Percentiles rank a stretch among this genome's conserved stretches.
phyloP scores from a whole-genome alignment of 2,329 filamentous ascomycete species.

The Ophiostoma sp. region DNA sequence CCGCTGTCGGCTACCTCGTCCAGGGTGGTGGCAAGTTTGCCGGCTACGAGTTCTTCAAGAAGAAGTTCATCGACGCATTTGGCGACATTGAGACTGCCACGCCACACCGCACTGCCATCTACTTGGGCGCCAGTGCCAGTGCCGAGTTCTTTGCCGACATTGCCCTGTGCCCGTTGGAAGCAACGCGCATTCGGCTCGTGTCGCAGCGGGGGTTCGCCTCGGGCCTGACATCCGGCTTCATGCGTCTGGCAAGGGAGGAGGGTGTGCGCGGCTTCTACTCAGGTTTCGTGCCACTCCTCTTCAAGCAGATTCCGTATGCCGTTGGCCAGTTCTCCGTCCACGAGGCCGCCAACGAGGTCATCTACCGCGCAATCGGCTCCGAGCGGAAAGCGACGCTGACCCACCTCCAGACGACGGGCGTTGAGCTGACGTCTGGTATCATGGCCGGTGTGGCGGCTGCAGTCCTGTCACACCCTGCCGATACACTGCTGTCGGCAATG shows the following conservation, averaged over 20 bases:
- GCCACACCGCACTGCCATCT: conserved; percentile 51
- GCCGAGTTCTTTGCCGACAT: conserved; percentile 72
- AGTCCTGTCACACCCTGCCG: conserved; percentile 82
- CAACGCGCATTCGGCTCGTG: conserved; percentile 71
- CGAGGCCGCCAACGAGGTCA: conserved; percentile 75
- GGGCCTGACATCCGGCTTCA: conserved; percentile 66
- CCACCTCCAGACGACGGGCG: conserved; percentile 66
- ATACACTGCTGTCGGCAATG: conserved; percentile 54
- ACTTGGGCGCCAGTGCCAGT: conserved; percentile 64
- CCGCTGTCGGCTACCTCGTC: conserved; percentile 80
- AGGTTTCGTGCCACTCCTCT: conserved; percentile 79
- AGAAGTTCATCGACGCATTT: conserved; percentile 68
- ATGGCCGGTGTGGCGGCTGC: conserved; percentile 85
- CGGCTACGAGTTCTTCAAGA: conserved; percentile 93
- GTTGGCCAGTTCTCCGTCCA: conserved; percentile 93
- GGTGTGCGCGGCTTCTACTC: conserved; percentile 83
- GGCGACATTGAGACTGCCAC: conserved; percentile 47
- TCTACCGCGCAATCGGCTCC: conserved; percentile 64
- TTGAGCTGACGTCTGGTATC: conserved; percentile 82
- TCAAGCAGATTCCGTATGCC: conserved; percentile 89
- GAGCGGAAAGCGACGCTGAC: conserved; percentile 62
- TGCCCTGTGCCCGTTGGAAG: conserved; percentile 84
- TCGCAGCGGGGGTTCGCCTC: conserved; percentile 72
- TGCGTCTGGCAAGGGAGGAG: conserved; percentile 69
- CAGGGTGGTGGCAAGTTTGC: conserved; percentile 89